These are phyloP conservation scores for Holtermannia corniformis DNA, from an alignment of 768 basidiomycete genomes.

Conservation along the genomic window DNA sequence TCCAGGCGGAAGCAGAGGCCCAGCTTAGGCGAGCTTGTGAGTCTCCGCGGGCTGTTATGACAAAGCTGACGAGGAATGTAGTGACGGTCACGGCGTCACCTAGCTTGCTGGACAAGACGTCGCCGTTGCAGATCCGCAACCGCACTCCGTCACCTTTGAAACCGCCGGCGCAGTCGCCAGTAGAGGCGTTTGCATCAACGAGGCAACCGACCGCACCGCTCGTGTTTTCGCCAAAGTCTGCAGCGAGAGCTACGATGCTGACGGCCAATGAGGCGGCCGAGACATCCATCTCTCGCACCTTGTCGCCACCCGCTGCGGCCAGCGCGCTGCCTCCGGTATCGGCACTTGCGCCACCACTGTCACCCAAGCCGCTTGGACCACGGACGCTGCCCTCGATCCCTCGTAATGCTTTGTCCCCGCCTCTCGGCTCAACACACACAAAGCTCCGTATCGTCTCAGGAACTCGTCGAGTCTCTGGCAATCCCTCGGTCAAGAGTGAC, in stretches of 20 bases:
- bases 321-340: neutral
- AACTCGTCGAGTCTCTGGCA: constrained; percentile 28
- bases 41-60: neutral
- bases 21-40: neutral
- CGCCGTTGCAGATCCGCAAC: constrained; percentile 22
- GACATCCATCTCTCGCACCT: neutral
- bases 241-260: neutral
- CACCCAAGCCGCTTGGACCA: neutral
- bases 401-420: neutral
- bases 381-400: neutral
- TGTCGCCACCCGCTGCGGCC: constrained; percentile 2
- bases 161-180: neutral
- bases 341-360: constrained; percentile 11
- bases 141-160: constrained; percentile 28
- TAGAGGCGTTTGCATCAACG: neutral
- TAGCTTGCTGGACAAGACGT: constrained; percentile 6
- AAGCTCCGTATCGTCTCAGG: constrained; percentile 28
- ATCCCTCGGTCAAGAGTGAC: constrained; percentile 19
- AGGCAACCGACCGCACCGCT: neutral
- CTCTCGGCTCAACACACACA: constrained; percentile 19
- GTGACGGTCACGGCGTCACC: neutral
- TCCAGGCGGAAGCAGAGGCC: neutral
- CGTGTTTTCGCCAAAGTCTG: neutral
- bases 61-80: neutral
- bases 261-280: too few species aligned